Percentiles rank a stretch among this genome's conserved stretches.
Conservation (phyloP, 2,329 filamentous ascomycete species). For the Botryotinia convoluta region DNA sequence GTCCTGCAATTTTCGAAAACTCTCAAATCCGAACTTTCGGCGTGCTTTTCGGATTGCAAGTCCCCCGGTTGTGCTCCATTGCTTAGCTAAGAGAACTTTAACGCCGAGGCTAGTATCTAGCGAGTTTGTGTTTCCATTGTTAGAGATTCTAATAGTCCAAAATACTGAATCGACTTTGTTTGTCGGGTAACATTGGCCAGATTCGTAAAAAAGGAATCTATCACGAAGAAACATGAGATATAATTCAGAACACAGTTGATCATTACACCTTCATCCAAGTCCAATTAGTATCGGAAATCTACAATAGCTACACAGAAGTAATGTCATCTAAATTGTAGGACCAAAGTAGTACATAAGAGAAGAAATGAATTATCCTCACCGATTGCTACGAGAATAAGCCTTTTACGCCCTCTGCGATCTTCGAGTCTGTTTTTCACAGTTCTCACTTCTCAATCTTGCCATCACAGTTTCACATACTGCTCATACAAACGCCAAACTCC, state of each 20-base stretch:
- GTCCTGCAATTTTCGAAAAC: not conserved
- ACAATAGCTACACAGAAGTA: not conserved
- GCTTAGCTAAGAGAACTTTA: not conserved
- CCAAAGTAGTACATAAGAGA: not conserved
- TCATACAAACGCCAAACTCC: conserved; percentile 14
- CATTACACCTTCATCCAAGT: not conserved
- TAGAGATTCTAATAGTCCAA: not conserved
- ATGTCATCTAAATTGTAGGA: not conserved
- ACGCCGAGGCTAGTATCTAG: not conserved
- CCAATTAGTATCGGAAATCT: not conserved
- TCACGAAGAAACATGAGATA: not conserved
- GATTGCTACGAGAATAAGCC: not conserved
- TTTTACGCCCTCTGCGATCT: not conserved
- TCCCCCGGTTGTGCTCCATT: not conserved
- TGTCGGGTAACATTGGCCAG: not conserved
- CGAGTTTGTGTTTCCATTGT: not conserved
- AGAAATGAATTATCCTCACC: conserved; percentile 3
- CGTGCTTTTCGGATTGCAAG: not conserved
- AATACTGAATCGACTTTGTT: not conserved
- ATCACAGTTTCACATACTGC: not conserved
- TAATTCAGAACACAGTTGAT: not conserved
- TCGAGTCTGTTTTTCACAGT: not conserved
- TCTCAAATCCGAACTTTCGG: not conserved
- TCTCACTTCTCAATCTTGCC: conserved; percentile 6
- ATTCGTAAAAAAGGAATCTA: not conserved